These are phyloP conservation scores for Clarireedia hainanense DNA, from an alignment of 2,329 filamentous ascomycete species.

Conservation along the genomic window DNA sequence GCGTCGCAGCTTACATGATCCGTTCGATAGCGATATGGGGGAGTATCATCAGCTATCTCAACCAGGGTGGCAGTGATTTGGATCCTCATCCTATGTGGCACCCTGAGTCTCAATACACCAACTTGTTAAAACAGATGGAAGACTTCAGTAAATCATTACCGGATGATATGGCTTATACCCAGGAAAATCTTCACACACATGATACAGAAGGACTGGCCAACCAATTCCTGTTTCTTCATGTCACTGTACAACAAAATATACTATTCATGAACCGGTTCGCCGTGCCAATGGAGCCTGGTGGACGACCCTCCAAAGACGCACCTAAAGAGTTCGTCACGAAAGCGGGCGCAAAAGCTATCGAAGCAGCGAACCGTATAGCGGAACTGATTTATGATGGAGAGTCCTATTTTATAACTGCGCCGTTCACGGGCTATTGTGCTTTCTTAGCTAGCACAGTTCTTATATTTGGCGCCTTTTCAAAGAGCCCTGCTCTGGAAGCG, in stretches of 20 bases:
- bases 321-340: slow-evolving; percentile 65
- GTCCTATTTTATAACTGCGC: slow-evolving; percentile 73
- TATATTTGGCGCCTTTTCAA: slow-evolving; percentile 83
- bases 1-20: slow-evolving; percentile 85
- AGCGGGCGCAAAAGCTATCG: slow-evolving; percentile 67
- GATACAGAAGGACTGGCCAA: slow-evolving; percentile 79
- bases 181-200: slow-evolving; percentile 78
- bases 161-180: slow-evolving; percentile 61
- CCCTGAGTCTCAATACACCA: slow-evolving; percentile 65
- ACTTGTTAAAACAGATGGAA: slow-evolving; percentile 62
- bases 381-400: slow-evolving; percentile 74
- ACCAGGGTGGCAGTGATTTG: slow-evolving; percentile 75
- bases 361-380: slow-evolving; percentile 81
- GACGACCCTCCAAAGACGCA: slow-evolving; percentile 58
- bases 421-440: slow-evolving; percentile 90
- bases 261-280: slow-evolving; percentile 88
- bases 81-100: slow-evolving; percentile 78
- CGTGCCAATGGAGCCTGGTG: slow-evolving; percentile 52
- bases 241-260: slow-evolving; percentile 80
- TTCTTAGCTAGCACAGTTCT: slow-evolving; percentile 94
- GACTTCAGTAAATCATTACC: slow-evolving; percentile 65
- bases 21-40: slow-evolving; percentile 84
- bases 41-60: slow-evolving; percentile 79
- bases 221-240: slow-evolving; percentile 88
- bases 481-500: slow-evolving; percentile 66